phyloP scores from a whole-genome alignment of 164 flowering plant species.

The Malania oleifera region DNA sequence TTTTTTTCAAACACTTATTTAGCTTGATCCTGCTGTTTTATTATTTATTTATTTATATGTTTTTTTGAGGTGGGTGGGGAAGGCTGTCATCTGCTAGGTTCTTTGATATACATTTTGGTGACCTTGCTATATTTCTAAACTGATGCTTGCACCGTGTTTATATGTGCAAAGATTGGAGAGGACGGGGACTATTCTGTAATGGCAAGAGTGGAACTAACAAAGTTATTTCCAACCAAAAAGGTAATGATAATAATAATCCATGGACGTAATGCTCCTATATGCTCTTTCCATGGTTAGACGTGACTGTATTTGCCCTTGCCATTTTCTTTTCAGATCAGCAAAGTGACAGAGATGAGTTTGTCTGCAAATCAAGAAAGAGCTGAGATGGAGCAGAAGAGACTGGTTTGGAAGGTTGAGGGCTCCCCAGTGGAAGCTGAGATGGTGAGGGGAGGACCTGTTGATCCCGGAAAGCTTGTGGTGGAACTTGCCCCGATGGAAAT shows the following conservation, averaged over 20 bases:
- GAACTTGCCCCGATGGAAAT: conserved; percentile 93
- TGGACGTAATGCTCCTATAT: not conserved
- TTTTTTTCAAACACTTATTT: too few species aligned
- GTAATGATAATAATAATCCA: conserved; percentile 40
- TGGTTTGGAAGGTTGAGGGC: conserved; percentile 71
- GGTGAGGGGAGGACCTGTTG: conserved; percentile 63
- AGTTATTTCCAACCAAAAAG: conserved; percentile 68
- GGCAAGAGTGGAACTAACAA: conserved; percentile 62
- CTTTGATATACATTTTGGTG: too few species aligned
- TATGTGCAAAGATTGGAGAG: conserved; percentile 64
- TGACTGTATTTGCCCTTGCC: too few species aligned
- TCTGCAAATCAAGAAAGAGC: conserved; percentile 83
- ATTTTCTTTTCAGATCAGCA: conserved; percentile 53
- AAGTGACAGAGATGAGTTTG: conserved; percentile 67
- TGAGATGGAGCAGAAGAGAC: conserved; percentile 78
- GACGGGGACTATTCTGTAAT: conserved; percentile 62
- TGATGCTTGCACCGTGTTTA: too few species aligned
- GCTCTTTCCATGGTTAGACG: not conserved
- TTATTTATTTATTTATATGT: too few species aligned
- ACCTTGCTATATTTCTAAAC: too few species aligned
- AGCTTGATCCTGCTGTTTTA: too few species aligned
- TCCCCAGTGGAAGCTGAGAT: conserved; percentile 19
- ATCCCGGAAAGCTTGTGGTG: conserved; percentile 53
- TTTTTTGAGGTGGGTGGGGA: too few species aligned
- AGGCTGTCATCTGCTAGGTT: too few species aligned